Percentiles rank a stretch among this genome's conserved stretches.
Evolutionary conservation across 1,139 yeast species (phyloP).

Genomic region (Saccharomyces hybrid): DNA sequence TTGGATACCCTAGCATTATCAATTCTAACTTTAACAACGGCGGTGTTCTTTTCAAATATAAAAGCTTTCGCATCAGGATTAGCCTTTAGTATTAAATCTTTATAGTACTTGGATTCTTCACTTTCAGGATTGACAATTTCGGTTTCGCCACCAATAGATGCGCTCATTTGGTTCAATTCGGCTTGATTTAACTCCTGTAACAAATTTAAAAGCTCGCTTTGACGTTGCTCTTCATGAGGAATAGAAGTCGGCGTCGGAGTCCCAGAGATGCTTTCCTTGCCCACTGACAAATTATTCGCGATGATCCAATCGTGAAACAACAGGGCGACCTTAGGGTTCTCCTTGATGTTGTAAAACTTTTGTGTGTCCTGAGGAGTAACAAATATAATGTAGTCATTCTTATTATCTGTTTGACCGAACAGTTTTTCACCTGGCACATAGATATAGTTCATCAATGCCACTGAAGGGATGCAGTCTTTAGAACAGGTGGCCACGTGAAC

Average conservation of each 20-base stretch:
- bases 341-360: slow-evolving; percentile 56
- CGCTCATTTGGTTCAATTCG: slow-evolving; percentile 69
- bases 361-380: slow-evolving; percentile 64
- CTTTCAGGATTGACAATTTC: slow-evolving; percentile 38
- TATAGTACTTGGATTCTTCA: slow-evolving; percentile 47
- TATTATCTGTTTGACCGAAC: slow-evolving; percentile 29
- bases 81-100: slow-evolving; percentile 47
- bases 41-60: slow-evolving; percentile 54
- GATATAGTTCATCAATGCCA: slow-evolving; percentile 81
- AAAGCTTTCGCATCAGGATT: slow-evolving; percentile 66
- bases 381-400: slow-evolving; percentile 46
- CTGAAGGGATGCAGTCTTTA: slow-evolving; percentile 62
- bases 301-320: slow-evolving; percentile 84
- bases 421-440: slow-evolving; percentile 39
- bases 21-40: slow-evolving; percentile 57
- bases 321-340: slow-evolving; percentile 69
- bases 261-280: slow-evolving; percentile 21
- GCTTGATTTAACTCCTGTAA: slow-evolving; percentile 66
- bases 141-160: slow-evolving; percentile 69
- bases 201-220: slow-evolving; percentile 44
- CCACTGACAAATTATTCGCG: slow-evolving; percentile 38
- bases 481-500: slow-evolving; percentile 76
- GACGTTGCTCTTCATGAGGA: neutral
- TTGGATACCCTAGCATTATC: slow-evolving; percentile 75
- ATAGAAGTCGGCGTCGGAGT: slow-evolving; percentile 17